Base-by-base conservation (phyloP, 139 green algal species). In the Bryopsis sp. region DNA sequence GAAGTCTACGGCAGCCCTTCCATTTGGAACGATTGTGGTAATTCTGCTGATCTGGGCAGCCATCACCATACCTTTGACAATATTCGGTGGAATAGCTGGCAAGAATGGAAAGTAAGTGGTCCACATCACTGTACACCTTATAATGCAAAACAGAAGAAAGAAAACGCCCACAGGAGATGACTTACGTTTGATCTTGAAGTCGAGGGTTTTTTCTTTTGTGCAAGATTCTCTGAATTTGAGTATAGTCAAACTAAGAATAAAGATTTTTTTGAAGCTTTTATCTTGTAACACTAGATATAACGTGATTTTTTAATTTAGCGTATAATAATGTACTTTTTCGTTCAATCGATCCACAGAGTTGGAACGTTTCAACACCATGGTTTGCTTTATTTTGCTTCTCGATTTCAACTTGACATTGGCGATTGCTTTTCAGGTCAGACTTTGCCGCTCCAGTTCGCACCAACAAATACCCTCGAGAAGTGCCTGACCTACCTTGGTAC, bases 401-500 rank as follows among this genome's bases (percentile, higher is more conserved):
- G 31, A n/a, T n/a, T n/a, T n/a, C n/a, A n/a, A n/a, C n/a, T n/a
- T n/a, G n/a, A n/a, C n/a, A n/a, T 19, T 15, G 57, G 11, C 11
- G 2, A 33, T 0, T 1, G 33, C 29, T n/a, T 29, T 31, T 32
- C n/a, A 69, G 47, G 39, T 34, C 8, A n/a, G n/a, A n/a, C n/a
- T n/a, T n/a, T n/a, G n/a, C n/a, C n/a, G 60, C 67, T 22, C 43
- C 62, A 47, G 71, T 73, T 76, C 83, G 92, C 38, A 95, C 91
- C 28, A 96, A 80, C 72, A 97, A 97, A 80, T 93, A 90, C 73
- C 80, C 90, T 0, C 77, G 89, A 11, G 80, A 92, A 48, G 72
- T 95, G 15, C 92, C 92, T 0, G 72, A 80, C 26, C 76, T 96
- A 68, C 87, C 91, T 0, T 97, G 92, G 92, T 97, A 94, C 82